These are phyloP conservation scores for Trichosporon asahii DNA, from an alignment of 1,284 basidiomycete species.

Conservation along the genomic window DNA sequence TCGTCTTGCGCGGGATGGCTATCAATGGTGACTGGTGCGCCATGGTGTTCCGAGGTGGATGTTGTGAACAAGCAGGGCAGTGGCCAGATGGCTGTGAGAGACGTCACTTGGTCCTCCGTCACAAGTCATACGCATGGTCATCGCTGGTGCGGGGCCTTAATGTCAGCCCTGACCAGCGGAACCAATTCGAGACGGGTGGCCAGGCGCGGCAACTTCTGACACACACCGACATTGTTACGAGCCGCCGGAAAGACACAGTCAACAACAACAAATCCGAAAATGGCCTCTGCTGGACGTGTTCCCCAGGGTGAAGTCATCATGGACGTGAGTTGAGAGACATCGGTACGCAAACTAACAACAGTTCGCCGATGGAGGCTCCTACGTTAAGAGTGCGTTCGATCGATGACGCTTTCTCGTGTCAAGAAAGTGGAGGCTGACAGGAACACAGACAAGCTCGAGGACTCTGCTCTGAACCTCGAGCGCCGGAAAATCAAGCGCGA, in stretches of 20 bases:
- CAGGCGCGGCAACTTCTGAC: neutral
- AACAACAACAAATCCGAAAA: constrained; percentile 17
- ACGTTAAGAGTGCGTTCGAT: constrained; percentile 40
- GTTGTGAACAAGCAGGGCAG: neutral
- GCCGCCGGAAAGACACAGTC: neutral
- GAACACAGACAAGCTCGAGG: constrained; percentile 40
- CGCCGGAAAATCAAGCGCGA: constrained; percentile 37
- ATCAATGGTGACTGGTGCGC: constrained; percentile 53
- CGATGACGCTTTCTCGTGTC: neutral
- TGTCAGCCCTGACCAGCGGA: neutral
- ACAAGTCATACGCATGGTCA: neutral
- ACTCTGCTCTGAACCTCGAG: constrained; percentile 42
- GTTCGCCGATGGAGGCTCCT: constrained; percentile 48
- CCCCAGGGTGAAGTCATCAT: constrained; percentile 47
- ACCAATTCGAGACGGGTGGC: neutral
- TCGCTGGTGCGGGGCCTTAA: constrained; percentile 4
- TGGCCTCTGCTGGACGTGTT: constrained; percentile 33
- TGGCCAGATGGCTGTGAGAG: neutral
- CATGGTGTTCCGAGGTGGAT: constrained; percentile 29
- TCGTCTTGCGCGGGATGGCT: constrained; percentile 57
- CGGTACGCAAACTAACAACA: constrained; percentile 22
- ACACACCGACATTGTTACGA: neutral
- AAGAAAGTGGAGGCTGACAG: constrained; percentile 10
- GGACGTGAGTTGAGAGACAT: constrained; percentile 32
- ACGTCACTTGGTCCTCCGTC: neutral